Conservation (phyloP, 805 yeast species). For the Cyberlindnera veronae region DNA sequence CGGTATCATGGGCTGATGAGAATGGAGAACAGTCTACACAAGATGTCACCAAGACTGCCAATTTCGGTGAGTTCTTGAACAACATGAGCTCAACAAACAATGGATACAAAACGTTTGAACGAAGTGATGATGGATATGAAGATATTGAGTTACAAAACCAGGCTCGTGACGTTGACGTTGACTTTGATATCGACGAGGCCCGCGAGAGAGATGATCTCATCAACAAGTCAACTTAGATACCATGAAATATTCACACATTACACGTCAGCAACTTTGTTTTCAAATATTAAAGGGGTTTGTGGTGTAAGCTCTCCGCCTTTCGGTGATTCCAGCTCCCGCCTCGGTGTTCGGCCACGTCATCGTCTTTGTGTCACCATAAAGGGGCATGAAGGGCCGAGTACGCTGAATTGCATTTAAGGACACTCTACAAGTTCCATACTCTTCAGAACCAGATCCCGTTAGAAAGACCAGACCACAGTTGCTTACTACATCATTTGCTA, state of each 20-base stretch:
- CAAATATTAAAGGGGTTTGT: too few relatives aligned
- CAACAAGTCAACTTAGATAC: too few relatives aligned
- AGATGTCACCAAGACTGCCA: constrained; percentile 5
- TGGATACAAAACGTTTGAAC: constrained; percentile 12
- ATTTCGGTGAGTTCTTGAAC: constrained; percentile 23
- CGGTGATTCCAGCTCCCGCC: too few relatives aligned
- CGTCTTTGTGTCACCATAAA: too few relatives aligned
- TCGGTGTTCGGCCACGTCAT: too few relatives aligned
- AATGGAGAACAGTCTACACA: constrained; percentile 20
- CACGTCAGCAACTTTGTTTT: too few relatives aligned
- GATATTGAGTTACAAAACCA: constrained; percentile 22
- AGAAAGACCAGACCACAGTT: background rate
- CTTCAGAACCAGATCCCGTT: too few relatives aligned
- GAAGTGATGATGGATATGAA: constrained; percentile 14
- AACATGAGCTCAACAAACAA: constrained; percentile 16
- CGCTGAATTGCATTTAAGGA: too few relatives aligned
- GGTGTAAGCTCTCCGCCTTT: too few relatives aligned
- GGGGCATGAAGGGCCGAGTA: too few relatives aligned
- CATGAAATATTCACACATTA: too few relatives aligned
- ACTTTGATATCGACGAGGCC: constrained; percentile 17
- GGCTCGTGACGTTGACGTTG: constrained; percentile 22
- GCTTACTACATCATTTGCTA: background rate
- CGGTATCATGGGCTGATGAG: constrained; percentile 38
- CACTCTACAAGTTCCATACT: too few relatives aligned
- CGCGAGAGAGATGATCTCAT: background rate